Base-by-base conservation (phyloP, 2,329 filamentous ascomycete species). In the Westerdykella sp. region DNA sequence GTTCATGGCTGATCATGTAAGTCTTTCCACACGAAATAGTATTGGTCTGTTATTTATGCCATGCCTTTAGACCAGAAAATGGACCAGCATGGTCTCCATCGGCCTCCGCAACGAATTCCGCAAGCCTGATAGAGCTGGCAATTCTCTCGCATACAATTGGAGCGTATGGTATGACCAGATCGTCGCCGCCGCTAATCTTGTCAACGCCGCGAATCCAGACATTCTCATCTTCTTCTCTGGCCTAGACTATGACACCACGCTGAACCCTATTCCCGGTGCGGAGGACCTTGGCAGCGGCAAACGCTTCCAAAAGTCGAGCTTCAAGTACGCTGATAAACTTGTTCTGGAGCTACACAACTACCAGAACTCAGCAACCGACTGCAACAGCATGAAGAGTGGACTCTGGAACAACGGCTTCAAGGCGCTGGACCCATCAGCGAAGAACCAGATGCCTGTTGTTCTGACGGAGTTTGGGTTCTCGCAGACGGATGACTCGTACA, bases 271-370 rank as follows among this genome's bases (percentile, higher is more conserved):
- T 5, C 71, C 76, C 14, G 63, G 66, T 2, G 75, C 73, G 7
- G 68, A 67, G 0, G 69, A 72, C 3, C 65, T 80, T 5, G 68
- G 70, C 7, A 74, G 75, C 0, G 69, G 73, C 13, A 72, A 62
- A 12, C 69, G 65, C 13, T 81, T 78, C 53, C 62, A 54, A 41
- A 57, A 66, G 3, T 53, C 53, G 12, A 72, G 76, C 52, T 81
- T 79, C 50, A 48, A 63, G 1, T 77, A 74, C 56, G 62, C 63
- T 1, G 62, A 78, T 53, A 81, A 81, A 63, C 67, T 81, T 0
- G 77, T 79, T 6, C 69, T 81, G 2, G 79, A 82, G 59, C 66
- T 81, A 9, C 79, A 82, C 69, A 80, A 79, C 63, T 82, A 82
- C 59, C 68, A 78, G 46, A 78, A 71, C 50, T 55, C 59, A n/a